Percentiles rank a stretch among this genome's conserved stretches.
These are phyloP conservation scores for Diaporthe longicolla DNA, from an alignment of 2,329 filamentous ascomycete genomes.

Conservation along the genomic window DNA sequence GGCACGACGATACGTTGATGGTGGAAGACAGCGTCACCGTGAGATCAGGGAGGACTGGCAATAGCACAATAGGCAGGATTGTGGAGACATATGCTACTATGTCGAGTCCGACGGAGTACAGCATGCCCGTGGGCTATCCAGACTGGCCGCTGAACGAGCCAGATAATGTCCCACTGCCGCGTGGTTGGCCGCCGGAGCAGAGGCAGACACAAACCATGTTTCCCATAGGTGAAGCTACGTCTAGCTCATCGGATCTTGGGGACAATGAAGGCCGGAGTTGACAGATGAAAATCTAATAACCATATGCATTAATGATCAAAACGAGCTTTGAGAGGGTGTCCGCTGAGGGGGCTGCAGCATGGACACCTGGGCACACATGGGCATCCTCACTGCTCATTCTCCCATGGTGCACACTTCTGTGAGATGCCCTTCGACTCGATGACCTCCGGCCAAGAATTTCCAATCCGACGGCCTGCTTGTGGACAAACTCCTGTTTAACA, in stretches of 20 bases:
- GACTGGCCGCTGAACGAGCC: constrained; percentile 23
- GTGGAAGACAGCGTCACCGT: constrained; percentile 14
- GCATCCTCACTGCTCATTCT: not conserved
- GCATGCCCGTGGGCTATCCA: not conserved
- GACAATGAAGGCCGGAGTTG: not conserved
- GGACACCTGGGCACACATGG: too few relatives aligned
- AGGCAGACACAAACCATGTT: constrained; percentile 24
- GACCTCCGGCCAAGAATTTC: too few relatives aligned
- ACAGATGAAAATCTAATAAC: too few relatives aligned
- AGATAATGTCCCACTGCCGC: constrained; percentile 16
- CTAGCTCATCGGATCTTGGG: constrained; percentile 19
- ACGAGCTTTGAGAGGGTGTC: not conserved
- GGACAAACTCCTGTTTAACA: not conserved
- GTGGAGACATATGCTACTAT: constrained; percentile 15
- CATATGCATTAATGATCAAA: not conserved
- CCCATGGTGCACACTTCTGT: too few relatives aligned
- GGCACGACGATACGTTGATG: not conserved
- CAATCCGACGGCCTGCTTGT: too few relatives aligned
- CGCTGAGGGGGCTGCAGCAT: too few relatives aligned
- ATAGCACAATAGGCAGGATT: constrained; percentile 24
- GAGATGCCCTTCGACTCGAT: too few relatives aligned
- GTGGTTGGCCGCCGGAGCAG: constrained; percentile 12
- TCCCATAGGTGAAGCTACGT: constrained; percentile 11
- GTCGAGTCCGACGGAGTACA: not conserved
- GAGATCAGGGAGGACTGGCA: constrained; percentile 18